Evolutionary conservation across 1,139 yeast species (phyloP).

Genomic region (Yamadazyma conglobata): DNA sequence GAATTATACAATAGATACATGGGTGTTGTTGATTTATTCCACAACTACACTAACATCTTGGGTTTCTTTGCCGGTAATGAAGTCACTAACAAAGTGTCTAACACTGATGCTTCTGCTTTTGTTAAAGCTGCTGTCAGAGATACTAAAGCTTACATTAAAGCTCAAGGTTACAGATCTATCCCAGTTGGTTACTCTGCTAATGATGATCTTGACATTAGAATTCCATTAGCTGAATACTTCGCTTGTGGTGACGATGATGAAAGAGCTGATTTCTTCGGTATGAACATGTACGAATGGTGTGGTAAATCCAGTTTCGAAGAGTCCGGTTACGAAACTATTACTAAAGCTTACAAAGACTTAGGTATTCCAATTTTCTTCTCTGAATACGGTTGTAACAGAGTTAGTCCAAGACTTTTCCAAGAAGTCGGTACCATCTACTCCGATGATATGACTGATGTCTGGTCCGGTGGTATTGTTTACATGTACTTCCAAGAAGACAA

Average conservation of each 20-base stretch:
- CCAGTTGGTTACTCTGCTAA: conserved; percentile 96
- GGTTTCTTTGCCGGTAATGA: conserved; percentile 97
- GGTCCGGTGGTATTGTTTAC: conserved; percentile 92
- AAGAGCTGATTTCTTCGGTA: conserved; percentile 85
- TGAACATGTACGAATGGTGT: conserved; percentile 93
- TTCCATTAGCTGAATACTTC: conserved; percentile 76
- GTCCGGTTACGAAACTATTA: conserved; percentile 68
- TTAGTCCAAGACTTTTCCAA: conserved; percentile 58
- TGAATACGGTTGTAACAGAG: conserved; percentile 77
- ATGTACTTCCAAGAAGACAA: conserved; percentile 84
- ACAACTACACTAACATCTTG: conserved; percentile 74
- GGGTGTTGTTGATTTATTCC: conserved; percentile 77
- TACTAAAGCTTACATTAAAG: conserved; percentile 73
- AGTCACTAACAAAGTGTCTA: conserved; percentile 54
- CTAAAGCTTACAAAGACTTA: conserved; percentile 57
- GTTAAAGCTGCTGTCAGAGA: conserved; percentile 91
- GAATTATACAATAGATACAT: conserved; percentile 72
- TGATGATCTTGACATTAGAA: conserved; percentile 68
- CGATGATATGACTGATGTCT: conserved; percentile 51
- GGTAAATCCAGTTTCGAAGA: conserved; percentile 62
- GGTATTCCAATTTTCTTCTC: conserved; percentile 82
- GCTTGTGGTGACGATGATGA: conserved; percentile 67
- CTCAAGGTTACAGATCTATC: conserved; percentile 64
- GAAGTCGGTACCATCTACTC: conserved; percentile 57
- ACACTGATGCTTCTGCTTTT: conserved; percentile 69